Evolutionary conservation across 140 eudicot genomes (phyloP).

Genomic region (Flaveria floridana): DNA sequence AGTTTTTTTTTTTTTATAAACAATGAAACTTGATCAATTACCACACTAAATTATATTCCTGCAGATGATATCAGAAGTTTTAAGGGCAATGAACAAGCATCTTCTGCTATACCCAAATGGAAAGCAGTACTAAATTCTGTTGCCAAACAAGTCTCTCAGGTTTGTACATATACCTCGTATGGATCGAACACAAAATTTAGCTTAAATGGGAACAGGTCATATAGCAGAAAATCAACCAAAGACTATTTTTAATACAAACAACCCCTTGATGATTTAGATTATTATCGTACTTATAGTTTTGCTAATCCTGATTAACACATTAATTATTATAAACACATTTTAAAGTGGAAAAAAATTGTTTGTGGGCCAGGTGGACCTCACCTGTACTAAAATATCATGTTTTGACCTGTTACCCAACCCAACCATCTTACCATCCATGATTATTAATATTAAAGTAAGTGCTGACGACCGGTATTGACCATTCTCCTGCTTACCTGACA

Average conservation of each 20-base stretch:
- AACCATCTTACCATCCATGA: not conserved
- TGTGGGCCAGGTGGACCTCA: not conserved
- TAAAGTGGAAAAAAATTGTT: not conserved
- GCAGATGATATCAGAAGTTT: conserved; percentile 58
- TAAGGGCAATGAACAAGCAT: conserved; percentile 36
- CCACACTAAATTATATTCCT: conserved; percentile 13
- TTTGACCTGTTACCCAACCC: not conserved
- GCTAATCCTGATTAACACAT: not conserved
- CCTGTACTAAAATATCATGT: not conserved
- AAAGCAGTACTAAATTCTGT: conserved; percentile 70
- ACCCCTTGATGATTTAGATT: not conserved
- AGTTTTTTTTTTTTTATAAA: too few species aligned
- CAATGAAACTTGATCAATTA: not conserved
- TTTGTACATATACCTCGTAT: conserved; percentile 27
- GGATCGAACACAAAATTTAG: not conserved
- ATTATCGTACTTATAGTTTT: not conserved
- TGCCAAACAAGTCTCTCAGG: conserved; percentile 90
- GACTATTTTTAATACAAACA: not conserved
- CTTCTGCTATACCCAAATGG: conserved; percentile 64
- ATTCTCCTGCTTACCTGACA: not conserved
- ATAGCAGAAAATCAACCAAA: not conserved
- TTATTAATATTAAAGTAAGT: not conserved
- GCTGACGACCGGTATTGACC: conserved; percentile 2
- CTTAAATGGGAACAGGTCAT: not conserved
- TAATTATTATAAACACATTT: not conserved